A percentile compares a stretch with the other conserved stretches of the same genome.
phyloP scores from a whole-genome alignment of 139 green algal genomes.

The Chlorella sp. region DNA sequence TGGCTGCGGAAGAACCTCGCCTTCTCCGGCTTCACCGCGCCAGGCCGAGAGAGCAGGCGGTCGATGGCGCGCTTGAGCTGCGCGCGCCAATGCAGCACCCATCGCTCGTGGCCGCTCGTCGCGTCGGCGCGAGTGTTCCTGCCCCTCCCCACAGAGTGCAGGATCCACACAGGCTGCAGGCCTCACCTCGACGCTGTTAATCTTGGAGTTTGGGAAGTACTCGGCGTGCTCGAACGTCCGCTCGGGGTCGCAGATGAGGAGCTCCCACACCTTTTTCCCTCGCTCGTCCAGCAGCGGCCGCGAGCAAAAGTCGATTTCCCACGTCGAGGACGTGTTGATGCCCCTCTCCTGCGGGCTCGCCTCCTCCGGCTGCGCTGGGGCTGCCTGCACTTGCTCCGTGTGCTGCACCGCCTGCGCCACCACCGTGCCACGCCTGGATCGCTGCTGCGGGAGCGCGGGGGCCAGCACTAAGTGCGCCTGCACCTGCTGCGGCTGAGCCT shows the following conservation, averaged over 20 bases:
- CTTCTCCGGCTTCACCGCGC: constrained; percentile 58
- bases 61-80: constrained; percentile 75
- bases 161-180: too few relatives aligned
- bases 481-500: too few relatives aligned
- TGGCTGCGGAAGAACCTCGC: constrained; percentile 91
- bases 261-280: constrained; percentile 93
- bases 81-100: not conserved
- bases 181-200: constrained; percentile 88
- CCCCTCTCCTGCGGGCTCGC: not conserved
- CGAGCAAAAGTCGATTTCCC: constrained; percentile 97
- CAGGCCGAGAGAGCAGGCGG: constrained; percentile 59
- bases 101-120: not conserved
- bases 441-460: too few relatives aligned
- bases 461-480: too few relatives aligned
- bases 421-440: not conserved
- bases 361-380: not conserved
- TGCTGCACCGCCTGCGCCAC: too few relatives aligned
- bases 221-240: constrained; percentile 81
- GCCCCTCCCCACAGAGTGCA: too few relatives aligned
- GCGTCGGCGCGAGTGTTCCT: too few relatives aligned
- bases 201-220: constrained; percentile 97
- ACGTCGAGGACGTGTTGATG: constrained; percentile 35
- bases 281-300: constrained; percentile 91
- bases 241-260: constrained; percentile 83
- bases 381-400: too few relatives aligned